phyloP scores from a whole-genome alignment of 2,329 filamentous ascomycete species.

The Dactylellina leptospora region DNA sequence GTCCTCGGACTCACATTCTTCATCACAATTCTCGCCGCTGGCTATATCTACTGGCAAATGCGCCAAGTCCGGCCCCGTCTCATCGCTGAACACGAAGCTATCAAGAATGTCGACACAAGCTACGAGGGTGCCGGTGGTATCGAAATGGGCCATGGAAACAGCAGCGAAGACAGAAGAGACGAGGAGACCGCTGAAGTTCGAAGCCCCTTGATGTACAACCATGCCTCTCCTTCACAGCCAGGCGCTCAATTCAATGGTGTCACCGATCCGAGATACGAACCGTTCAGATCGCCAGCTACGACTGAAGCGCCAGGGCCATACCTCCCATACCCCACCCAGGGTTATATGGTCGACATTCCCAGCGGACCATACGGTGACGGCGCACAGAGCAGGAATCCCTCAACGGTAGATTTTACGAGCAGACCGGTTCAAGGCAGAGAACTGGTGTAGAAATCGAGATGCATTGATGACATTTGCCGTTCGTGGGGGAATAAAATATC shows the following conservation, averaged over 20 bases:
- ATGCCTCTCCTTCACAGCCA: background rate
- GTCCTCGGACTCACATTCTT: constrained; percentile 59
- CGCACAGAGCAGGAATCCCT: constrained; percentile 13
- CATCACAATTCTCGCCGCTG: constrained; percentile 60
- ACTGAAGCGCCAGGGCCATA: constrained; percentile 5
- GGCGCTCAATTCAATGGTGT: background rate
- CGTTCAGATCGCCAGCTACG: constrained; percentile 2
- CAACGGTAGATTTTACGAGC: constrained; percentile 7
- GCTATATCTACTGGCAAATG: constrained; percentile 61
- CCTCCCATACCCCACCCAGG: background rate
- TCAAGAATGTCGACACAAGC: constrained; percentile 13
- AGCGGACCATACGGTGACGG: background rate
- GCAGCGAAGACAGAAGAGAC: background rate
- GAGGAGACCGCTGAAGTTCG: constrained; percentile 20
- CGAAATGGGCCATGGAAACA: constrained; percentile 15
- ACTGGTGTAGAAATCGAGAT: constrained; percentile 14
- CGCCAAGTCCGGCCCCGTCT: constrained; percentile 51
- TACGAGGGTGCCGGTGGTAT: constrained; percentile 22
- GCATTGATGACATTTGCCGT: background rate
- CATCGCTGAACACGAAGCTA: constrained; percentile 41
- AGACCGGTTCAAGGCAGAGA: constrained; percentile 20
- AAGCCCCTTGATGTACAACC: constrained; percentile 29
- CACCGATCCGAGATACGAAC: constrained; percentile 11
- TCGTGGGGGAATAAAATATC: no score
- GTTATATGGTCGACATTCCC: background rate